Evolutionary conservation across 495 filamentous ascomycete species (phyloP).

Genomic region (Cryomyces antarcticus): DNA sequence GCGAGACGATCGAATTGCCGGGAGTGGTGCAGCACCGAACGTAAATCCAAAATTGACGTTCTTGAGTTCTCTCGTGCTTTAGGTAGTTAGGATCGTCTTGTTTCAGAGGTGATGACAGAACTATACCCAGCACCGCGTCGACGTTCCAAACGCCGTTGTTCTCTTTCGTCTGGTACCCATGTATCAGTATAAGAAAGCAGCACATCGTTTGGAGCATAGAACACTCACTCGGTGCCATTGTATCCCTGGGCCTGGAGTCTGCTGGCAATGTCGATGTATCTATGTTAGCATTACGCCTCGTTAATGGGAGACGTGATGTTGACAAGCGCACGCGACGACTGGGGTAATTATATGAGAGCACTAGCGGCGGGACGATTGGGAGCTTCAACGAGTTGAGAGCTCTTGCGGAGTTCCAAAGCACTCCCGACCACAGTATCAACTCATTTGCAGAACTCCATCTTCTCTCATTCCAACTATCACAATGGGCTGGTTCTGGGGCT

Average conservation of each 20-base stretch:
- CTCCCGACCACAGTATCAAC: neutral
- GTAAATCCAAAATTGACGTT: constrained; percentile 29
- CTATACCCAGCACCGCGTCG: constrained; percentile 38
- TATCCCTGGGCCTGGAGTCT: too few species aligned
- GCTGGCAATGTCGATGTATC: constrained; percentile 1
- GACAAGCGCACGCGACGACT: too few species aligned
- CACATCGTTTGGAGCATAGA: constrained; percentile 7
- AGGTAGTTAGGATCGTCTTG: neutral
- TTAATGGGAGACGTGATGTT: neutral
- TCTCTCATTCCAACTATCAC: neutral
- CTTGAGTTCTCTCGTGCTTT: constrained; percentile 5
- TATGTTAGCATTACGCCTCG: neutral
- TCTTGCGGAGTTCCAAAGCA: neutral
- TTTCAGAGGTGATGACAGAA: constrained; percentile 10
- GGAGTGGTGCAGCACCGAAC: constrained; percentile 9
- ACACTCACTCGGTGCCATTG: constrained; percentile 23
- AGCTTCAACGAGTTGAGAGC: constrained; percentile 12
- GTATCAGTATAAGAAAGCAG: neutral
- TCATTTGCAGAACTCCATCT: neutral
- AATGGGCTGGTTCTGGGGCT: constrained; percentile 62
- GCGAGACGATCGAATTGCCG: neutral
- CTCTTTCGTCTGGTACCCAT: constrained; percentile 21
- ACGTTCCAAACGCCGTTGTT: constrained; percentile 36
- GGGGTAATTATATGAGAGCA: neutral
- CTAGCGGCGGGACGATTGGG: neutral